Base-by-base conservation (phyloP, 805 yeast species). In the Metschnikowia arizonensis region DNA sequence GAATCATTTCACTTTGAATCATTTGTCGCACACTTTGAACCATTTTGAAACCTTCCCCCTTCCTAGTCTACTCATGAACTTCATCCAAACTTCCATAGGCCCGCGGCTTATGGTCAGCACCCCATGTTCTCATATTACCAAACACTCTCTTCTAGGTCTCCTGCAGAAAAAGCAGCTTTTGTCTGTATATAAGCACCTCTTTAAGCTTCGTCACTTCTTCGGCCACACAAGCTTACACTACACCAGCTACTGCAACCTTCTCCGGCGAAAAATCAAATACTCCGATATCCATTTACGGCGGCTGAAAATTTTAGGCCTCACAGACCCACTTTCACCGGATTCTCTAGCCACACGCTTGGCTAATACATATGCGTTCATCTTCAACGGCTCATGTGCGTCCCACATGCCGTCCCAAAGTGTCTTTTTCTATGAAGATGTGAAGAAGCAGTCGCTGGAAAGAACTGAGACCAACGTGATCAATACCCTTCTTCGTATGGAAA, bases 131-230 rank as follows among this genome's bases (percentile, higher is more conserved):
- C 53, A 44, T 17, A 28, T 49, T 15, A 30, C 53, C 11, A 30
- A 40, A 1, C 33, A 39, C 29, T n/a, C n/a, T n/a, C 51, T 49
- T 34, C 24, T 37, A 14, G 37, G 40, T 4, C 44, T 51, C 18
- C 42, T 51, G n/a, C 49, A 33, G 11, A 32, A 39, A n/a, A 23
- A 30, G 18, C 48, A 47, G 23, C 30, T 42, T 33, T 29, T 33
- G 14, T 29, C 48, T 14, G 46, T 58, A 2, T 71, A 71, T 48
- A 68, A 63, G 47, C 60, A 54, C 37, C 62, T 70, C 34, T 69
- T 52, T 49, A 55, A 58, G 26, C 54, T 70, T 17, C 58, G 75
- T 14, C 49, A 59, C 25, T 36, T 63, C 33, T 48, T 63, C 4
- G 57, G 56, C 24, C 46, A 46, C 5, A 55, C 52, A 7, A 30